phyloP scores from a whole-genome alignment of 352 stramenopile genomes.

The Phytophthora pisi region DNA sequence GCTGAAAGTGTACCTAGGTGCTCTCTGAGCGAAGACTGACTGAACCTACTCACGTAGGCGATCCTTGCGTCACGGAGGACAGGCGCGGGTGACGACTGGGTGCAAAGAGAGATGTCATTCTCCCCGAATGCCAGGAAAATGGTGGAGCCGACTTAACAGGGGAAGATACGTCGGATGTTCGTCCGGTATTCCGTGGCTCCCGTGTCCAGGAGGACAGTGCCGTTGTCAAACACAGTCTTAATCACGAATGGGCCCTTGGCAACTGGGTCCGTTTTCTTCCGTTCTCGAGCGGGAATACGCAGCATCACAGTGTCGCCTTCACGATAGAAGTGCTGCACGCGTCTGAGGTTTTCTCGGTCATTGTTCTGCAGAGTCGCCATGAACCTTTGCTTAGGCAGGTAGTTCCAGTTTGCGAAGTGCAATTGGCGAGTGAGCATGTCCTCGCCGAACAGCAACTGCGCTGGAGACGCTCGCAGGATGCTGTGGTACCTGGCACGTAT shows the following conservation, averaged over 20 bases:
- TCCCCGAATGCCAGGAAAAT: background rate
- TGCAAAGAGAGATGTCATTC: background rate
- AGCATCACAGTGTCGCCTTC: background rate
- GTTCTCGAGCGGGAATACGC: background rate
- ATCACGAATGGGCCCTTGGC: background rate
- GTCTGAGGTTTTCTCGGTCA: background rate
- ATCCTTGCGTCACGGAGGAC: background rate
- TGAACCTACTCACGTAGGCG: background rate
- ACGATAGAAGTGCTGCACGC: background rate
- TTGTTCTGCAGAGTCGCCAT: background rate
- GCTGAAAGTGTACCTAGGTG: background rate
- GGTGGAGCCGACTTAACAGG: background rate
- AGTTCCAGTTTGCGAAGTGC: background rate
- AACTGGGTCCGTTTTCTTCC: background rate
- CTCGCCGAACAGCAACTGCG: background rate
- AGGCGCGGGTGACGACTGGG: background rate
- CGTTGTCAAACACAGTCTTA: background rate
- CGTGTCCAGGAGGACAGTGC: background rate
- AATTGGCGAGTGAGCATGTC: background rate
- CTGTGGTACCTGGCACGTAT: background rate
- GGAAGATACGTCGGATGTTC: background rate
- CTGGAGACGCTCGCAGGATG: background rate
- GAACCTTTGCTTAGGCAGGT: background rate
- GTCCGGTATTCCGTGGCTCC: background rate
- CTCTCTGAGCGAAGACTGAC: background rate